Percentiles rank a stretch among this genome's conserved stretches.
These are phyloP conservation scores for Drosera capensis DNA, from an alignment of 148 eudicot species.

Conservation along the genomic window DNA sequence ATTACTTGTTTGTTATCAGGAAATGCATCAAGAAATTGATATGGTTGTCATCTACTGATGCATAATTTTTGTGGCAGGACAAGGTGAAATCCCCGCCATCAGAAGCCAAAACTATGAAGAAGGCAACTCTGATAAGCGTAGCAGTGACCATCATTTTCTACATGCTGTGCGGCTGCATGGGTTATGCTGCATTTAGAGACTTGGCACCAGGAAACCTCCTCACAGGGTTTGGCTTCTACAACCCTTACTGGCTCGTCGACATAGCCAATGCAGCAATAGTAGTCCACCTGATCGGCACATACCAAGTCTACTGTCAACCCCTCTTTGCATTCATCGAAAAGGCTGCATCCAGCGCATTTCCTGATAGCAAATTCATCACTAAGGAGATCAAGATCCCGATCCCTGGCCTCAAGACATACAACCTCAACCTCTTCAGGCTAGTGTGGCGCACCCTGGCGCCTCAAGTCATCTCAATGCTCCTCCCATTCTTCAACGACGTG, in stretches of 20 bases:
- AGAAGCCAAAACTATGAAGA: not conserved
- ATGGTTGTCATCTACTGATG: not conserved
- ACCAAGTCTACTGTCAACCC: constrained; percentile 3
- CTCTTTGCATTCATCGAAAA: constrained; percentile 34
- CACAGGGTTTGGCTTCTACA: not conserved
- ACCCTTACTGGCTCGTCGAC: not conserved
- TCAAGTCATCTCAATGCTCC: not conserved
- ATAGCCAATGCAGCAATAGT: not conserved
- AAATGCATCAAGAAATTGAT: no score
- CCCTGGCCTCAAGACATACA: not conserved
- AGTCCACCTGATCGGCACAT: not conserved
- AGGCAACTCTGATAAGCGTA: not conserved
- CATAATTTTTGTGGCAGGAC: not conserved
- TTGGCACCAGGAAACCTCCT: not conserved
- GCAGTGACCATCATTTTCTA: not conserved
- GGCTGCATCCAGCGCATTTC: not conserved
- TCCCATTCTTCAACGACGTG: not conserved
- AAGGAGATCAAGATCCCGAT: not conserved
- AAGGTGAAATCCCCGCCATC: not conserved
- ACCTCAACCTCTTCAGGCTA: not conserved
- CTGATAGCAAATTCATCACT: not conserved
- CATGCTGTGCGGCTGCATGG: not conserved
- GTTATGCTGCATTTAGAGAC: not conserved
- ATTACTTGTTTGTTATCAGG: no score
- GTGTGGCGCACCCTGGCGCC: not conserved